Percentiles rank a stretch among this genome's conserved stretches.
These are phyloP conservation scores for Fomitopsis schrenkii DNA, from an alignment of 1,284 basidiomycete genomes.

Conservation along the genomic window DNA sequence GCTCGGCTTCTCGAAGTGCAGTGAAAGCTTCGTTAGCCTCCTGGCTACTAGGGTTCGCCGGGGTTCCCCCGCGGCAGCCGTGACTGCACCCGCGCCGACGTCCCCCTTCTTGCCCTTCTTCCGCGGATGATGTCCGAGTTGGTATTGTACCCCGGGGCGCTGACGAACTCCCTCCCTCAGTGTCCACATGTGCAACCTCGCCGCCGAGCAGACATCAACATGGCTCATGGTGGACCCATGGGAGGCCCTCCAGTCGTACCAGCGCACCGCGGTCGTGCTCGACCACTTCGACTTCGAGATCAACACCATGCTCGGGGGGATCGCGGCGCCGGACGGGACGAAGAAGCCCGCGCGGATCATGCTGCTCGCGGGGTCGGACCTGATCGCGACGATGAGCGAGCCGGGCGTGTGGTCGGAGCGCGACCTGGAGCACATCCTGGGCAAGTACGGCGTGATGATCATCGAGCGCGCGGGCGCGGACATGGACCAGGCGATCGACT, in stretches of 20 bases:
- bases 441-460: conserved; percentile 92
- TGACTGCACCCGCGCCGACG: not conserved
- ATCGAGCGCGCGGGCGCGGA: conserved; percentile 94
- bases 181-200: conserved; percentile 86
- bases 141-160: not conserved
- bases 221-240: conserved; percentile 96
- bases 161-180: conserved; percentile 32
- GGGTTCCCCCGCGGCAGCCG: not conserved
- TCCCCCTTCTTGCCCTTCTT: not conserved
- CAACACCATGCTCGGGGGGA: conserved; percentile 77
- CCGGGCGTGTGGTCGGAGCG: conserved; percentile 97
- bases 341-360: conserved; percentile 73
- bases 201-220: conserved; percentile 73
- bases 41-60: not conserved
- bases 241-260: conserved; percentile 94
- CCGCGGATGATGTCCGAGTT: not conserved
- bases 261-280: conserved; percentile 92
- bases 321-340: conserved; percentile 61
- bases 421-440: conserved; percentile 96
- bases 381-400: conserved; percentile 98
- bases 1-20: not conserved
- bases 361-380: conserved; percentile 94
- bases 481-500: conserved; percentile 79
- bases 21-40: not conserved
- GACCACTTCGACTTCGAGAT: conserved; percentile 96